A percentile compares a stretch with the other conserved stretches of the same genome.
Evolutionary conservation across 1,139 yeast species (phyloP).

Genomic region (Arxiozyma slooffiae): DNA sequence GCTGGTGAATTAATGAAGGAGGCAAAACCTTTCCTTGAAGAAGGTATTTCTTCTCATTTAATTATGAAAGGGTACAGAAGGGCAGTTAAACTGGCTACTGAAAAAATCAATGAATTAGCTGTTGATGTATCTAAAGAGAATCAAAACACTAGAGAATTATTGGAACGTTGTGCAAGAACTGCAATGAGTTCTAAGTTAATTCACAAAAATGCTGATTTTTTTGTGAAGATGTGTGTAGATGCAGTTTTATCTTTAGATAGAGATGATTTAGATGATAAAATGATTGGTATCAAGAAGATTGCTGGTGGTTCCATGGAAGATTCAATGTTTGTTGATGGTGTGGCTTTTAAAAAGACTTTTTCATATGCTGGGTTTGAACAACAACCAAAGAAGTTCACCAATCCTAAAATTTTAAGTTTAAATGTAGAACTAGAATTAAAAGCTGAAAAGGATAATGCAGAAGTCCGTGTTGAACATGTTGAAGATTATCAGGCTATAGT

Average conservation of each 20-base stretch:
- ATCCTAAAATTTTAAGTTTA: constrained; percentile 76
- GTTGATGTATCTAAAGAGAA: constrained; percentile 47
- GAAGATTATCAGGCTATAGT: constrained; percentile 91
- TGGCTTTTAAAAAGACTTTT: constrained; percentile 93
- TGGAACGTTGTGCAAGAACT: constrained; percentile 89
- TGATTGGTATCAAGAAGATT: constrained; percentile 90
- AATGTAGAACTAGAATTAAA: constrained; percentile 92
- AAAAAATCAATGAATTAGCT: constrained; percentile 62
- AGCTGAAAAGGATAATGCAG: constrained; percentile 99
- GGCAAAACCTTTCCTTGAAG: constrained; percentile 82
- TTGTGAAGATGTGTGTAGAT: constrained; percentile 94
- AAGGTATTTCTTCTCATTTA: constrained; percentile 85
- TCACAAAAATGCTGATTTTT: constrained; percentile 74
- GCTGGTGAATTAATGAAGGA: constrained; percentile 95
- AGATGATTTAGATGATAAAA: constrained; percentile 72
- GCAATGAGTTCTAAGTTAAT: constrained; percentile 96
- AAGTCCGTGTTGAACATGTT: constrained; percentile 90
- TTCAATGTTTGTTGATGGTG: constrained; percentile 80
- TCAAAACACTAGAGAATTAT: constrained; percentile 46
- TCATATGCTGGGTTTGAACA: constrained; percentile 98
- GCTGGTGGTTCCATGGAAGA: constrained; percentile 97
- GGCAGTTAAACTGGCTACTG: constrained; percentile 71
- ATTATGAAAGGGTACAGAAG: constrained; percentile 80
- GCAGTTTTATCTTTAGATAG: constrained; percentile 84
- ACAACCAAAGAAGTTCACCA: constrained; percentile 75